Conservation (phyloP, 2,329 filamentous ascomycete genomes). For the Dendrostoma leiphaemia region DNA sequence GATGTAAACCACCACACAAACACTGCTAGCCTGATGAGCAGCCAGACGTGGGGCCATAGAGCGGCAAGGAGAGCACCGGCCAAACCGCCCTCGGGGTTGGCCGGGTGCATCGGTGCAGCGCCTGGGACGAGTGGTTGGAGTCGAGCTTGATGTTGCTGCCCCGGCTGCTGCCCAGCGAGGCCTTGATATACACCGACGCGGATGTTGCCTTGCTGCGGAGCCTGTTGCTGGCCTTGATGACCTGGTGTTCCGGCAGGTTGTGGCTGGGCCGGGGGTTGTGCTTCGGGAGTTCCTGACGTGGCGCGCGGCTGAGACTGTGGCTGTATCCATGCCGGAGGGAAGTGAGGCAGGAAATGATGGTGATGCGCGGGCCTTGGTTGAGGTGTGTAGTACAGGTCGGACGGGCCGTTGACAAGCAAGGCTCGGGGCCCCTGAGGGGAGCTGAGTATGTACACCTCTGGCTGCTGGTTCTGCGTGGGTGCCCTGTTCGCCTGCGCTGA, state of each 20-base stretch:
- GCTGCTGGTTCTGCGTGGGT: slow-evolving; percentile 28
- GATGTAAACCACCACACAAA: slow-evolving; percentile 67
- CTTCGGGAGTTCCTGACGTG: slow-evolving; percentile 15
- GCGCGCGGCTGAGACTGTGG: slow-evolving; percentile 25
- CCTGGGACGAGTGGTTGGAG: slow-evolving; percentile 6
- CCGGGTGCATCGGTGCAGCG: slow-evolving; percentile 29
- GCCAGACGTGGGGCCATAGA: slow-evolving; percentile 62
- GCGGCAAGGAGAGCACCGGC: slow-evolving; percentile 38
- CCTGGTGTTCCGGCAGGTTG: slow-evolving; percentile 1
- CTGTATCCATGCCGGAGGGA: slow-evolving; percentile 23
- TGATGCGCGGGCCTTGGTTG: slow-evolving; percentile 5
- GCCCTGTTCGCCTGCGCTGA: slow-evolving; percentile 21
- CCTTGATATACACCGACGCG: slow-evolving; percentile 8
- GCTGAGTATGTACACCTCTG: slow-evolving; percentile 59
- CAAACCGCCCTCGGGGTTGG: slow-evolving; percentile 33
- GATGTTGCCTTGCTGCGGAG: slow-evolving; percentile 12
- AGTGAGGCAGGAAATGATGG: slow-evolving; percentile 6
- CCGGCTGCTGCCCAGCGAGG: slow-evolving; percentile 5
- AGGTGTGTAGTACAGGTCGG: slow-evolving; percentile 49
- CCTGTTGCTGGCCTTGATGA: slow-evolving; percentile 5
- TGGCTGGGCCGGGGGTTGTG: slow-evolving; percentile 22
- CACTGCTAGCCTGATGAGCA: slow-evolving; percentile 53
- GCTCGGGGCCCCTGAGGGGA: slow-evolving; percentile 60
- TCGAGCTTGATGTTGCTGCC: slow-evolving; percentile 6
- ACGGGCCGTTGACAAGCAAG: slow-evolving; percentile 50